A percentile compares a stretch with the other conserved stretches of the same genome.
phyloP scores from a whole-genome alignment of 306 rosid genomes.

The Clitoria ternatea region DNA sequence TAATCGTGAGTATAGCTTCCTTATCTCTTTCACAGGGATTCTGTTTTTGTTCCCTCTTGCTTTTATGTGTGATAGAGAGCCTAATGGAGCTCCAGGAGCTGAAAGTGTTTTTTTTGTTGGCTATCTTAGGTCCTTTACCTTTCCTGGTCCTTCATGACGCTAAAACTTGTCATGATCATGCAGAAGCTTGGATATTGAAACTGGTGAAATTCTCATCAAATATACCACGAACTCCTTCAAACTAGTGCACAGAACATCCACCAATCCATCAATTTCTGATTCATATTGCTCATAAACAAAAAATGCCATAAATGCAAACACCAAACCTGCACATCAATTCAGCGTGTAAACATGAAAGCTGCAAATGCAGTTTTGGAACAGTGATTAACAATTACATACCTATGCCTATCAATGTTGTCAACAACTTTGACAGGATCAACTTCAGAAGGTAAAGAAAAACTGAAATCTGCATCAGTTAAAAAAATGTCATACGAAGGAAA shows the following conservation, averaged over 20 bases:
- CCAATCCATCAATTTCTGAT: conserved; percentile 53
- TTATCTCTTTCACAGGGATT: neutral
- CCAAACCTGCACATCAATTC: conserved; percentile 50
- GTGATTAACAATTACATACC: conserved; percentile 45
- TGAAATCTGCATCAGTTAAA: conserved; percentile 44
- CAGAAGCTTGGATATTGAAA: conserved; percentile 31
- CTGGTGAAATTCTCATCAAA: conserved; percentile 42
- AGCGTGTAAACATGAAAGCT: conserved; percentile 10
- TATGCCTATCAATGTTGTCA: conserved; percentile 43
- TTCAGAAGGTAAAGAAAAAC: conserved; percentile 53
- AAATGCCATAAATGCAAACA: conserved; percentile 62
- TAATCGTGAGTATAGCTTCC: neutral
- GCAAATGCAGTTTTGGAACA: neutral
- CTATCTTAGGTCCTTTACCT: conserved; percentile 31
- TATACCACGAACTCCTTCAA: conserved; percentile 26
- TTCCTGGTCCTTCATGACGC: conserved; percentile 1
- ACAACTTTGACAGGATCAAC: conserved; percentile 36
- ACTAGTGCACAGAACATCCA: conserved; percentile 25
- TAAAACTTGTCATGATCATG: conserved; percentile 3
- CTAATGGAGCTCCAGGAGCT: conserved; percentile 17
- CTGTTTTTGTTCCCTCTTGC: neutral
- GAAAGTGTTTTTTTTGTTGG: conserved; percentile 10
- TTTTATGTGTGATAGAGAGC: conserved; percentile 2
- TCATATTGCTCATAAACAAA: conserved; percentile 82
- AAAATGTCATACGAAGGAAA: conserved; percentile 14